Percentiles rank a stretch among this genome's conserved stretches.
Conservation (phyloP, 2,329 filamentous ascomycete genomes). For the Xylariaceae sp. region DNA sequence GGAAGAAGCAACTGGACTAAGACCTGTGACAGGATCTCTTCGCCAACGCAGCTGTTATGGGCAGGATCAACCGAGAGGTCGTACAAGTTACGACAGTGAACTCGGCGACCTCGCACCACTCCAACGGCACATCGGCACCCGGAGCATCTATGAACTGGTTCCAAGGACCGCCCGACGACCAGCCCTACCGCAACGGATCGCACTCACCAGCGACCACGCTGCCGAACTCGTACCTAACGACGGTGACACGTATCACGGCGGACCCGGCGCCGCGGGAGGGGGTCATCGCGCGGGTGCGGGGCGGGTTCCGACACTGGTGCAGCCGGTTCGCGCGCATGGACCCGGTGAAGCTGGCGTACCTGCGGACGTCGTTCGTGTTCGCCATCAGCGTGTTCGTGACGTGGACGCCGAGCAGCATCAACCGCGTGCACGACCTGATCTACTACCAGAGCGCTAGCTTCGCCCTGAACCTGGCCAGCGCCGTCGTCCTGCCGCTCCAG, state of each 20-base stretch:
- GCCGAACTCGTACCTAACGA: constrained; percentile 28
- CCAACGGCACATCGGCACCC: constrained; percentile 7
- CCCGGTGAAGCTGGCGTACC: constrained; percentile 62
- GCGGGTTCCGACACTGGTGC: constrained; percentile 30
- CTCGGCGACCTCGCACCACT: constrained; percentile 24
- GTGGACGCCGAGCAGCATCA: constrained; percentile 70
- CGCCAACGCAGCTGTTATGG: constrained; percentile 38
- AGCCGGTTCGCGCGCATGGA: constrained; percentile 48
- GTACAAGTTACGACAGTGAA: constrained; percentile 37
- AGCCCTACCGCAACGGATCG: constrained; percentile 3
- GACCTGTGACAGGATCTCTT: constrained; percentile 30
- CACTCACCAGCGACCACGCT: constrained; percentile 4
- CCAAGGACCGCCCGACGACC: constrained; percentile 31
- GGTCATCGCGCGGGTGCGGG: constrained; percentile 17
- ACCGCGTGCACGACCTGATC: constrained; percentile 71
- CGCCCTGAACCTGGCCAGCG: constrained; percentile 68
- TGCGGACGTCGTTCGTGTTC: constrained; percentile 64
- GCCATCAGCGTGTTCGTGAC: constrained; percentile 63
- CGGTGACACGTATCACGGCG: constrained; percentile 37
- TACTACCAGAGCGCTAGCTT: constrained; percentile 57
- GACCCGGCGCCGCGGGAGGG: constrained; percentile 24
- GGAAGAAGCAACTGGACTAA: constrained; percentile 4
- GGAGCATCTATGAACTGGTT: constrained; percentile 33
- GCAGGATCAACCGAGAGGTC: constrained; percentile 36
- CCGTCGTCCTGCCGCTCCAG: constrained; percentile 74